phyloP scores from a whole-genome alignment of 257 asterid species.

The Rhazya stricta region DNA sequence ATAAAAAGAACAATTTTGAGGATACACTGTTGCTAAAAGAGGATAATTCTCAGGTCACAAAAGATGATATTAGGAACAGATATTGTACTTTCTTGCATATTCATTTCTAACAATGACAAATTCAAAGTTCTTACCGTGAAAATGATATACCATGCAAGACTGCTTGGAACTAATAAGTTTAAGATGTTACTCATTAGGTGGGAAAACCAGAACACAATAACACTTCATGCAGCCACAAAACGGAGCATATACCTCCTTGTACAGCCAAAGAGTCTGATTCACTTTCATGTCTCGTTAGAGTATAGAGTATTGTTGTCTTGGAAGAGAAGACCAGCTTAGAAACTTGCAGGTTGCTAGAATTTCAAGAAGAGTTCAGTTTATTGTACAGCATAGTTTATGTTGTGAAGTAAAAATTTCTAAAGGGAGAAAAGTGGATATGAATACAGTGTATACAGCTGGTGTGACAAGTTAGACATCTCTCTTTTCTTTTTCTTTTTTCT shows the following conservation, averaged over 20 bases:
- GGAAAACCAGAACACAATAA: not conserved
- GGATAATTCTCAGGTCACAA: constrained; percentile 12
- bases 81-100: not conserved
- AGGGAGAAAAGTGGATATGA: not conserved
- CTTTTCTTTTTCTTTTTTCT: no score
- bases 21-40: not conserved
- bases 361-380: no score
- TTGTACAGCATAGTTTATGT: not conserved
- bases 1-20: not conserved
- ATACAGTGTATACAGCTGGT: not conserved
- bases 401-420: not conserved
- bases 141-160: not conserved
- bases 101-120: not conserved
- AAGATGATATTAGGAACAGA: not conserved
- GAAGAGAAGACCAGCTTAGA: not conserved
- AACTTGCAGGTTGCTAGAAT: not conserved
- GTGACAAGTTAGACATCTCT: not conserved
- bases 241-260: not conserved
- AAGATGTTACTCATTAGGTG: not conserved
- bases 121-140: not conserved
- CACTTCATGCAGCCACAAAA: not conserved
- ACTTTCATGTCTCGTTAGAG: not conserved
- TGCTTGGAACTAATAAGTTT: not conserved
- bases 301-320: not conserved
- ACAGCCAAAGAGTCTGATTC: not conserved